phyloP scores from a whole-genome alignment of 2,329 filamentous ascomycete species.

The Parafenestella ontariensis region DNA sequence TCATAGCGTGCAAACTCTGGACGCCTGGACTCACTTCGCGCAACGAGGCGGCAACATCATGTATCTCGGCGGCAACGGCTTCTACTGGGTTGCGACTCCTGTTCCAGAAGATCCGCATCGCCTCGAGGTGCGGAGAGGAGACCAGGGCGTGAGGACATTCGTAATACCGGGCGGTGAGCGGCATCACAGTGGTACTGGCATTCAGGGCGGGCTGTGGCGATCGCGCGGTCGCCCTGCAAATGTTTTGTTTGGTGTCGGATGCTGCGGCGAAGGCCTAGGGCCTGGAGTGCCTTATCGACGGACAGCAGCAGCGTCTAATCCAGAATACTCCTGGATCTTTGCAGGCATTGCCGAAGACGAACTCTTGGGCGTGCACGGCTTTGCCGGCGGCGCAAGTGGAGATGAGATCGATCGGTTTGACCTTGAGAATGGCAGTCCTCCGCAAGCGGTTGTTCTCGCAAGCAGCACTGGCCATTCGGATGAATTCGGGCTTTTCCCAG shows the following conservation, averaged over 20 bases:
- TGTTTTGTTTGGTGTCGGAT: not conserved
- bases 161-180: not conserved
- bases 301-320: not conserved
- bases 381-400: not conserved
- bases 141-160: not conserved
- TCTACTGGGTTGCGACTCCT: not conserved
- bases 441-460: not conserved
- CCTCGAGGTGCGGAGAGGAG: not conserved
- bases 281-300: not conserved
- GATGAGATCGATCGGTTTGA: not conserved
- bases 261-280: not conserved
- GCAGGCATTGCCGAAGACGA: not conserved
- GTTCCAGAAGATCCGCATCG: not conserved
- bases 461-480: not conserved
- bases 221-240: not conserved
- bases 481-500: not conserved
- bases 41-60: not conserved
- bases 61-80: not conserved
- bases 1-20: not conserved
- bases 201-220: not conserved
- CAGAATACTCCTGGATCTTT: not conserved
- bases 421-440: not conserved
- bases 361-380: not conserved
- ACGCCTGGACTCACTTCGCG: not conserved
- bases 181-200: not conserved